phyloP scores from a whole-genome alignment of 139 green algal species.

The Tetratostichococcus sp. region DNA sequence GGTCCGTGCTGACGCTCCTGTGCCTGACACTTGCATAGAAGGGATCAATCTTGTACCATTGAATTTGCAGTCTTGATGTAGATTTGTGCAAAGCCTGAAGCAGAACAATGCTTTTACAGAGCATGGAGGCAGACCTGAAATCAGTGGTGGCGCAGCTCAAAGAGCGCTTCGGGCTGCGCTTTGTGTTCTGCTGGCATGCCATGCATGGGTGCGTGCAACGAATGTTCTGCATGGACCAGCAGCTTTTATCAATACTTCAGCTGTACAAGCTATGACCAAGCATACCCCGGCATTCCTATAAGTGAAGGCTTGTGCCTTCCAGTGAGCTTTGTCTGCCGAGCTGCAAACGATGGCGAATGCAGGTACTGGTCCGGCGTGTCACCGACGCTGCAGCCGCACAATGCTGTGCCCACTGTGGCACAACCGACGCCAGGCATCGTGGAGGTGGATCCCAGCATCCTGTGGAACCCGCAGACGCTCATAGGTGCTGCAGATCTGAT shows the following conservation, averaged over 20 bases:
- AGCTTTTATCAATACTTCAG: too few species aligned
- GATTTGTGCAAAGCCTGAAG: too few species aligned
- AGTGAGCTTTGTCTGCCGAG: too few species aligned
- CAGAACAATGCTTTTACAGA: too few species aligned
- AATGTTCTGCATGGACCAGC: conserved; percentile 52
- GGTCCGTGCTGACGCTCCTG: too few species aligned
- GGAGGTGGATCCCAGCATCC: conserved; percentile 80
- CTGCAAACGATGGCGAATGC: too few species aligned
- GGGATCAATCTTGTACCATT: too few species aligned
- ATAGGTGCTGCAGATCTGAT: background rate
- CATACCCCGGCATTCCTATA: too few species aligned
- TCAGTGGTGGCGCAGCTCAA: conserved; percentile 56
- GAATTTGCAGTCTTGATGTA: too few species aligned
- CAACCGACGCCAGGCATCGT: conserved; percentile 35
- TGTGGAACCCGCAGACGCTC: conserved; percentile 40
- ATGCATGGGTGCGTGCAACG: conserved; percentile 76
- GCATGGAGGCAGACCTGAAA: conserved; percentile 36
- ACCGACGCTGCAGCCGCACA: conserved; percentile 2
- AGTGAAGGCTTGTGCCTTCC: too few species aligned
- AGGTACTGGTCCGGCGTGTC: background rate
- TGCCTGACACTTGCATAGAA: too few species aligned
- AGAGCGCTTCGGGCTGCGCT: conserved; percentile 43
- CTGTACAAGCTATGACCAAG: too few species aligned
- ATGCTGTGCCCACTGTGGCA: background rate
- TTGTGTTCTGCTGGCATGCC: conserved; percentile 88